Evolutionary conservation across 768 basidiomycete genomes (phyloP).

Genomic region (Rhizopogon roseolus): DNA sequence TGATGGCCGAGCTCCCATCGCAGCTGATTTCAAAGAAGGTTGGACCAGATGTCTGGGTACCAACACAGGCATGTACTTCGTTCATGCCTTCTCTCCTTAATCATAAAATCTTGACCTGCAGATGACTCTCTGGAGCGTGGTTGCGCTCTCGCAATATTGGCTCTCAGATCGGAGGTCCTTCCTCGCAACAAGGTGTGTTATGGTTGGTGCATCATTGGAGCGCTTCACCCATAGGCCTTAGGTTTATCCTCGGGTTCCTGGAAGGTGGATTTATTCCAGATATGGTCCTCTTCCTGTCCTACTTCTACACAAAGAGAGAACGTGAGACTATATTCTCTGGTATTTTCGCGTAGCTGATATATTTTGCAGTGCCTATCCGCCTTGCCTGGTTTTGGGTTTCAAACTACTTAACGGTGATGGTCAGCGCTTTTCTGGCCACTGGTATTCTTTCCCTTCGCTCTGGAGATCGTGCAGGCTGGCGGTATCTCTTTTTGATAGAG

Average conservation of each 20-base stretch:
- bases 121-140: constrained; percentile 55
- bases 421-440: constrained; percentile 60
- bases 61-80: constrained; percentile 38
- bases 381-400: constrained; percentile 68
- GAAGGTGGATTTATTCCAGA: constrained; percentile 67
- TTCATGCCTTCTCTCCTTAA: not conserved
- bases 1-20: constrained; percentile 57
- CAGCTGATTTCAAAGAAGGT: constrained; percentile 64
- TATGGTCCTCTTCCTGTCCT: constrained; percentile 58
- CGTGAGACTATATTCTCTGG: constrained; percentile 24
- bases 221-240: constrained; percentile 10
- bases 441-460: constrained; percentile 27
- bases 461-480: constrained; percentile 49
- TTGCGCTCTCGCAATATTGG: constrained; percentile 58
- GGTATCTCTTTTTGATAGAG: constrained; percentile 54
- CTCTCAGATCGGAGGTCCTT: constrained; percentile 48
- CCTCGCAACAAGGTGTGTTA: constrained; percentile 43
- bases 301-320: constrained; percentile 58
- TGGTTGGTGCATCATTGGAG: constrained; percentile 1
- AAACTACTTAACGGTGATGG: constrained; percentile 48
- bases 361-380: constrained; percentile 23
- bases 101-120: constrained; percentile 10
- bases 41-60: constrained; percentile 66
- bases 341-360: not conserved
- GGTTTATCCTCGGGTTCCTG: constrained; percentile 51